Evolutionary conservation across 768 basidiomycete species (phyloP), one percentile per base, ranked within the genome.

Genomic region (Trametes maxima): DNA sequence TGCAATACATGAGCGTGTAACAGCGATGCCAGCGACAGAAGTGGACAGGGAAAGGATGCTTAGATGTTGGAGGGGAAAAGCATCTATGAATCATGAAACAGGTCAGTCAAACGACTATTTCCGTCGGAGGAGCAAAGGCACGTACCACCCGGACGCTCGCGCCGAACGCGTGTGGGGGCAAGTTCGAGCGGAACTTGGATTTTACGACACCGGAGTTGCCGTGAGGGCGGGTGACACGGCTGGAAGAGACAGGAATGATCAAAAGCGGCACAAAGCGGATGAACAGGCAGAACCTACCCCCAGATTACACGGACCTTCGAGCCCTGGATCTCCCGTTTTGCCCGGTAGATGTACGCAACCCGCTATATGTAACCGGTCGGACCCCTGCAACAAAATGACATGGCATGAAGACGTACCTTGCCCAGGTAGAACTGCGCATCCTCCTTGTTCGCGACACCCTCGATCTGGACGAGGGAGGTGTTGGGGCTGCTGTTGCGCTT

Each of bases 341-440:
- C 96, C 75, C 89, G 91, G 88, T 99, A 99, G 68, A 99, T 95
- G 78, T 89, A 99, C 62, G 97, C 97, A 65, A 99, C 85, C 69
- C 96, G 92, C 95, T 97, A 69, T 22, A 43, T 42, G 35, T 2
- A n/a, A 14, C 51, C 5, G 22, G 44, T 46, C 42, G 35, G 14
- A 44, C 28, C 14, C 19, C 36, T 12, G 37, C n/a, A 16, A 1
- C 19, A 6, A 10, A 39, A 7, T n/a, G 17, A 21, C 28, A 25
- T 21, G 14, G 39, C 24, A 7, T 28, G 21, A 2, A 24, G 24
- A 72, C 85, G 69, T 69, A 97, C 94, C 90, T 99, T 99, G 74
- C 97, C 97, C 65, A 98, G 87, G 85, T 99, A 99, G 79, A 95
- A 96, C 75, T 94, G 89, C 42, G 95, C 93, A 73, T 96, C 95